Conservation (phyloP, 768 basidiomycete genomes). For the Paxillus ammoniavirescens region DNA sequence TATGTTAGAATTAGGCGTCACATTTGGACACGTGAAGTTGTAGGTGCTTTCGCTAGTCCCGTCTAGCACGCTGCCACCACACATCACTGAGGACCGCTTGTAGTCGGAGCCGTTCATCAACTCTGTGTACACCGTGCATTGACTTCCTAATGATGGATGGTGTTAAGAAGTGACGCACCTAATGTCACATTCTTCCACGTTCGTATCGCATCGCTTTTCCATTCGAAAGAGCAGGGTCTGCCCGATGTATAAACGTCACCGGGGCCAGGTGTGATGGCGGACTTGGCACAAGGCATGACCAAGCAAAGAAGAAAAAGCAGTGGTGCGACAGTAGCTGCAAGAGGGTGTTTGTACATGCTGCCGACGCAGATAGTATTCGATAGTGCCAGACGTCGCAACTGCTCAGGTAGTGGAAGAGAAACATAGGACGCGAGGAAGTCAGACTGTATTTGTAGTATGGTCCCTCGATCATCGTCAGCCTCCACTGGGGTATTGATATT, state of each 20-base stretch:
- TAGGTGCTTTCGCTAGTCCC: slow-evolving; percentile 35
- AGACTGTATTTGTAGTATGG: neutral
- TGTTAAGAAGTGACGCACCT: slow-evolving; percentile 20
- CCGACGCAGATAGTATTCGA: neutral
- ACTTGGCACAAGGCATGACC: slow-evolving; percentile 6
- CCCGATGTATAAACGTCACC: slow-evolving; percentile 34
- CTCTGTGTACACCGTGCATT: slow-evolving; percentile 16
- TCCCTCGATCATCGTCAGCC: slow-evolving; percentile 5
- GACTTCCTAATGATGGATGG: neutral
- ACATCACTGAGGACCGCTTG: slow-evolving; percentile 33
- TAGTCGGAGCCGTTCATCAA: slow-evolving; percentile 40
- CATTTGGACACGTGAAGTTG: slow-evolving; percentile 37
- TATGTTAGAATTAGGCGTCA: slow-evolving; percentile 36
- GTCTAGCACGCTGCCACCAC: slow-evolving; percentile 29
- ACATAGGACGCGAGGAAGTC: neutral
- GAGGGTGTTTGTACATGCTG: neutral
- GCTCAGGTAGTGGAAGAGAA: neutral
- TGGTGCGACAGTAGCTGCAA: neutral
- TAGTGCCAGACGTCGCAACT: neutral
- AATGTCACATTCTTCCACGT: slow-evolving; percentile 38
- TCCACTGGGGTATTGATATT: neutral
- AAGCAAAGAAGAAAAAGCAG: slow-evolving; percentile 6
- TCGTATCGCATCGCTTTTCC: slow-evolving; percentile 30
- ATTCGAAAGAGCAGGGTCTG: slow-evolving; percentile 33
- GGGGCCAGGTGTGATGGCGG: slow-evolving; percentile 36